Percentiles rank a stretch among this genome's conserved stretches.
Evolutionary conservation across 306 rosid species (phyloP).

Genomic region (Pyrus betulifolia): DNA sequence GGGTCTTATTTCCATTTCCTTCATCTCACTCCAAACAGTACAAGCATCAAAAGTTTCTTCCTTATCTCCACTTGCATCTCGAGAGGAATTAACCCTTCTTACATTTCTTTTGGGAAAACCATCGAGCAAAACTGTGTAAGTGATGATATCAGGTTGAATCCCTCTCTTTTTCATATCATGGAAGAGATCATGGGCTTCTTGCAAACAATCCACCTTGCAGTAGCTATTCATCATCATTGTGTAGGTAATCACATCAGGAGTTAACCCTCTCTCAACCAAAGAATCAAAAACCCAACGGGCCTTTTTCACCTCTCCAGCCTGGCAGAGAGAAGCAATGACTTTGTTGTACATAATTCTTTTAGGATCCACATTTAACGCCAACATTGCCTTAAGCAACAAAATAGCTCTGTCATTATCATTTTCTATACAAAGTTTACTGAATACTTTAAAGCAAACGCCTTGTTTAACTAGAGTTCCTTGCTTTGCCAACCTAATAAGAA

Average conservation of each 20-base stretch:
- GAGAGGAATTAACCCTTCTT: constrained; percentile 7
- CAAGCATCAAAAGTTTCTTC: constrained; percentile 16
- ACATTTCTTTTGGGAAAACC: constrained; percentile 30
- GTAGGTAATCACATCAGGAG: constrained; percentile 61
- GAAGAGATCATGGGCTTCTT: constrained; percentile 53
- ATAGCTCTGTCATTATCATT: constrained; percentile 30
- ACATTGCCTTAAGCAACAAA: constrained; percentile 35
- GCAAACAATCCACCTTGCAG: constrained; percentile 48
- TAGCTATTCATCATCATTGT: constrained; percentile 67
- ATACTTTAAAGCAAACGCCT: constrained; percentile 39
- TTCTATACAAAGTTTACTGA: constrained; percentile 46
- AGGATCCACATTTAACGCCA: constrained; percentile 40
- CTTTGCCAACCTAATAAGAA: constrained; percentile 38
- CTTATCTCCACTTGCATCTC: neutral
- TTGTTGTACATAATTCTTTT: constrained; percentile 36
- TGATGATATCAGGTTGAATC: constrained; percentile 58
- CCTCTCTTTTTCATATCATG: constrained; percentile 59
- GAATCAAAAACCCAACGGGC: constrained; percentile 43
- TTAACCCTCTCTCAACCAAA: constrained; percentile 32
- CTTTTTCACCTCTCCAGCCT: constrained; percentile 34
- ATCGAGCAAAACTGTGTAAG: constrained; percentile 73
- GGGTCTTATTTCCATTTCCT: constrained; percentile 45
- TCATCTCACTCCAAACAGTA: constrained; percentile 53
- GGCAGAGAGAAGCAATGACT: constrained; percentile 58
- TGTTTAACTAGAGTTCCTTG: constrained; percentile 28